These are phyloP conservation scores for Fusarium coicis DNA, from an alignment of 2,329 filamentous ascomycete genomes.

Conservation along the genomic window DNA sequence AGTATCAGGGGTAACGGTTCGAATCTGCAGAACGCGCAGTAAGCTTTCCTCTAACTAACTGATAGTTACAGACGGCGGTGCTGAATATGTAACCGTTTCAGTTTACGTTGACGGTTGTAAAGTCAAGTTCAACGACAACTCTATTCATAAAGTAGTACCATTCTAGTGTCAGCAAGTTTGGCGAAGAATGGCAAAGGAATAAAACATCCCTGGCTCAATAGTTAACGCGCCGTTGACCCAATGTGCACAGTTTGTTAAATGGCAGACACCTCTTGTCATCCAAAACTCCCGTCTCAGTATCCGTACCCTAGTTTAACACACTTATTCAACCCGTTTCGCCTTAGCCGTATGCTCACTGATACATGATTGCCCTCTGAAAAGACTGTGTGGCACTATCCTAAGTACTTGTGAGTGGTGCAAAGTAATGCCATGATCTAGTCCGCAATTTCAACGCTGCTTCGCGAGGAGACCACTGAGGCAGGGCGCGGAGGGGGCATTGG, in stretches of 20 bases:
- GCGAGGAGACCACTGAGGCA: conserved; percentile 23
- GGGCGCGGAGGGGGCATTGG: conserved; percentile 28
- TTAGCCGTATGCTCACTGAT: neutral
- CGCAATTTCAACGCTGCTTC: conserved; percentile 16
- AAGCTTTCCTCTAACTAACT: neutral
- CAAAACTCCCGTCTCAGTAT: conserved; percentile 7
- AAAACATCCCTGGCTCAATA: neutral
- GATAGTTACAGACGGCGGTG: neutral
- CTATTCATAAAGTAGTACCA: neutral
- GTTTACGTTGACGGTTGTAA: neutral
- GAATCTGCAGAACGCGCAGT: neutral
- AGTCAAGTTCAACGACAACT: neutral
- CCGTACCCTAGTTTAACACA: neutral
- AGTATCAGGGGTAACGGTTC: conserved; percentile 22
- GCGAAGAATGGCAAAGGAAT: neutral
- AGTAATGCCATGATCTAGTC: conserved; percentile 1
- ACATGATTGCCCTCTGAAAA: neutral
- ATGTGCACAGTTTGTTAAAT: neutral
- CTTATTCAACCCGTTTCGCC: conserved; percentile 1
- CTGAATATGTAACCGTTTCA: neutral
- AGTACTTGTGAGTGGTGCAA: neutral
- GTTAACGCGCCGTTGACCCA: neutral
- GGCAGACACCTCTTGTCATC: neutral
- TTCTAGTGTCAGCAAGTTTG: neutral
- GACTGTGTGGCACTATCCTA: neutral